Percentiles rank a stretch among this genome's conserved stretches.
These are phyloP conservation scores for Cryptococcus maquisensis DNA, from an alignment of 1,284 basidiomycete species.

Conservation along the genomic window DNA sequence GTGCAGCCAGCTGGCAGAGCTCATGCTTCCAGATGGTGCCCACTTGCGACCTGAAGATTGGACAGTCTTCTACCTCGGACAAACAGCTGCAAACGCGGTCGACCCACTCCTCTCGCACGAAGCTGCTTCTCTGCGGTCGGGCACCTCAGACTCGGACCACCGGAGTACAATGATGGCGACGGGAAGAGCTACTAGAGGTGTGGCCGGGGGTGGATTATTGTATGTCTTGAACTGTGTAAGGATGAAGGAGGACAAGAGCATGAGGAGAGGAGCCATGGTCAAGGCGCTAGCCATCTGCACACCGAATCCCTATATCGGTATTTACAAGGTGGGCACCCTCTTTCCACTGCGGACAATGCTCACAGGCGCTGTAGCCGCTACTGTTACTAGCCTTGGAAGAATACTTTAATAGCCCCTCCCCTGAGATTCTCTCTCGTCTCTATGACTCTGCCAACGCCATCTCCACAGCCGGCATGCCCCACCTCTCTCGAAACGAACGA, in stretches of 20 bases:
- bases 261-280: conserved; percentile 87
- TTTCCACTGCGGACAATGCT: background rate
- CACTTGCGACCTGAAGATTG: conserved; percentile 92
- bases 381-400: conserved; percentile 91
- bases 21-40: conserved; percentile 97
- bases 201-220: conserved; percentile 58
- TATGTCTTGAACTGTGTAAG: conserved; percentile 94
- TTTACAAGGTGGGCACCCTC: conserved; percentile 71
- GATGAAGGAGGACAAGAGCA: conserved; percentile 85
- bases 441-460: conserved; percentile 92
- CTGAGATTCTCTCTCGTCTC: conserved; percentile 78
- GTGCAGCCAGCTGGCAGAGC: conserved; percentile 79
- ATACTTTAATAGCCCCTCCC: conserved; percentile 82
- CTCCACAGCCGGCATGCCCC: conserved; percentile 74
- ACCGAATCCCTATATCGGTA: conserved; percentile 90
- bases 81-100: conserved; percentile 79
- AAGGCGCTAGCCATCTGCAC: conserved; percentile 96
- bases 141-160: conserved; percentile 18
- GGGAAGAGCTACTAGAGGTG: conserved; percentile 32
- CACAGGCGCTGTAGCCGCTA: conserved; percentile 62
- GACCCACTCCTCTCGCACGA: conserved; percentile 64
- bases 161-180: conserved; percentile 17
- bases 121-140: conserved; percentile 5
- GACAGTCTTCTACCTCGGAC: conserved; percentile 97
- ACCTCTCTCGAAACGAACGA: conserved; percentile 74